Base-by-base conservation (phyloP, 805 yeast species). In the Groenewaldozyma tartarivorans region DNA sequence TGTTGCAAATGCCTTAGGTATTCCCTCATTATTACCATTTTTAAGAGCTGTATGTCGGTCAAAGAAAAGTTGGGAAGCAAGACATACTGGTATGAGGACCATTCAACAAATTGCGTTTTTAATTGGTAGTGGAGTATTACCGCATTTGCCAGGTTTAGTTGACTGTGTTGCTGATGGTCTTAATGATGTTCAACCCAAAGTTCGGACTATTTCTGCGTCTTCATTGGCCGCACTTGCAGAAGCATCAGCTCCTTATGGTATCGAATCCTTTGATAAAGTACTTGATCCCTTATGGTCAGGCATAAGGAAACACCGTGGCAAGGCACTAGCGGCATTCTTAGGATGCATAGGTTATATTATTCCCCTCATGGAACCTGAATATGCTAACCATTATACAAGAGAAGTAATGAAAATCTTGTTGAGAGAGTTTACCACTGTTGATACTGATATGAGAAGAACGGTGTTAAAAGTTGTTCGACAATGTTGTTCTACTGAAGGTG, bases 331-430 rank as follows among this genome's bases (percentile, higher is more conserved):
- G 0, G 76, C 85, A 2, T 85, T 81, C 53, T 55, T 90, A 46
- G 76, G 75, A 53, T 82, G 94, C 39, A 66, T 88, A 19, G 95
- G 94, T 0, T 73, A 75, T 20, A 67, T 88, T 4, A 77, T 88
- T 3, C 95, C 96, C 0, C 63, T 90, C 39, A 86, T 90, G 95
- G 81, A 77, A 43, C 77, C 77, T 15, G 95, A 86, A 46, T 79
- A 82, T 55, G 79, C 87, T 1, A 74, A 76, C 40, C 82, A 77
- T 56, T 87, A 85, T 50, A 75, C 96, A 0, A 70, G 70, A 36
- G 94, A 85, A 54, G 70, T 87, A 2, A 72, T 87, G 68, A 63
- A 63, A 16, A 70, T 86, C 20, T 63, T 87, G 4, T 52, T 75
- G 2, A 66, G 92, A 40, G 94, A 88, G 58, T 83, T 86, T 51